Conservation (phyloP, 805 yeast genomes). For the Helenozyma baotianmanensis region DNA sequence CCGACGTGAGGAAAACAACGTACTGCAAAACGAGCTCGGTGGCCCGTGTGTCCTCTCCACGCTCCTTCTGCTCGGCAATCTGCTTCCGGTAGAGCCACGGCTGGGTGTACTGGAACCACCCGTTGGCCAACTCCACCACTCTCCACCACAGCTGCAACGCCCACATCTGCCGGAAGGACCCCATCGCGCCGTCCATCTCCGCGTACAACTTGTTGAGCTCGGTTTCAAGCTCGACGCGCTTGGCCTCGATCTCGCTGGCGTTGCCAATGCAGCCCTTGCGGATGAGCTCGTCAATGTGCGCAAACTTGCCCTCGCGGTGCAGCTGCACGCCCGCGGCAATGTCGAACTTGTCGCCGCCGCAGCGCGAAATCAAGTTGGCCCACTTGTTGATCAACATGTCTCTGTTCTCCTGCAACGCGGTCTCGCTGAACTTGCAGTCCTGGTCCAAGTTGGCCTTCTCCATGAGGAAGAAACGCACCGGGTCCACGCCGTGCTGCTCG, state of each 20-base stretch:
- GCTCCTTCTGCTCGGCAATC: conserved; percentile 9
- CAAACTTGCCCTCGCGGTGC: conserved; percentile 14
- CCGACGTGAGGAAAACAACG: conserved; percentile 63
- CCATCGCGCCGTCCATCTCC: conserved; percentile 41
- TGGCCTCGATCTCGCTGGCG: conserved; percentile 9
- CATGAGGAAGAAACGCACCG: conserved; percentile 69
- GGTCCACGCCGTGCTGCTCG: conserved; percentile 63
- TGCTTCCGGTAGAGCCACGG: conserved; percentile 64
- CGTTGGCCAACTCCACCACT: conserved; percentile 56
- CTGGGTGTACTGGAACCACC: conserved; percentile 58
- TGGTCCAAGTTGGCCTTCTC: conserved; percentile 69
- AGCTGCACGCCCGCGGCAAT: conserved; percentile 41
- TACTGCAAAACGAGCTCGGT: conserved; percentile 32
- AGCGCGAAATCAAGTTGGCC: conserved; percentile 73
- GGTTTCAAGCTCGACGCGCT: conserved; percentile 10
- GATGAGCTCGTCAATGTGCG: conserved; percentile 21
- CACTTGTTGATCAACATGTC: conserved; percentile 73
- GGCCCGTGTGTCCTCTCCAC: too few relatives aligned
- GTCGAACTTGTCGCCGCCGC: conserved; percentile 66
- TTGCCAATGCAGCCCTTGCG: conserved; percentile 1
- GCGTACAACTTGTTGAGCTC: conserved; percentile 9
- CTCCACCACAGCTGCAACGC: conserved; percentile 60
- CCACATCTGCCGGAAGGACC: conserved; percentile 46
- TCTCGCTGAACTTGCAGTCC: conserved; percentile 77
- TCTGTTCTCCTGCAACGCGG: conserved; percentile 46